Conservation (phyloP, 1,284 basidiomycete species). For the Leccinum solheimii region DNA sequence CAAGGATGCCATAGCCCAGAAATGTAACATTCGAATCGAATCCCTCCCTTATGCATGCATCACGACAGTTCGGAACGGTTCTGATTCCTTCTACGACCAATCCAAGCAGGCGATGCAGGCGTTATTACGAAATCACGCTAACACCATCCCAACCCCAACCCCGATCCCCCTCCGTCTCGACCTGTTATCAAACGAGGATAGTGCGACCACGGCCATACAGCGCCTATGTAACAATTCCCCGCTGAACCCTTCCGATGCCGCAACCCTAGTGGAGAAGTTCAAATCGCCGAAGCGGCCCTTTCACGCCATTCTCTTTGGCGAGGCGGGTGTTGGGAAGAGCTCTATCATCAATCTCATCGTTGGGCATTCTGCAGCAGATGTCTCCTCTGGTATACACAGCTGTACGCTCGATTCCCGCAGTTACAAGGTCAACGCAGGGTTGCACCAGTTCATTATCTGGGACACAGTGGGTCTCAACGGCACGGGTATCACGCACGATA, state of each 20-base stretch:
- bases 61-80: conserved; percentile 20
- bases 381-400: conserved; percentile 16
- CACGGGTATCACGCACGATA: conserved; percentile 2
- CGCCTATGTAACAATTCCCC: conserved; percentile 16
- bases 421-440: conserved; percentile 23
- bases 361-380: conserved; percentile 14
- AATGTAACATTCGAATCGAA: conserved; percentile 21
- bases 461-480: conserved; percentile 38
- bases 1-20: conserved; percentile 17
- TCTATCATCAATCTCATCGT: conserved; percentile 31
- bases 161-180: conserved; percentile 15
- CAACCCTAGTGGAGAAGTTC: conserved; percentile 19
- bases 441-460: conserved; percentile 33
- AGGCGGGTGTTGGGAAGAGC: conserved; percentile 32
- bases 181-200: conserved; percentile 9
- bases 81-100: conserved; percentile 5
- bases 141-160: conserved; percentile 1
- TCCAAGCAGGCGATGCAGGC: conserved; percentile 21
- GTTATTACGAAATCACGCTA: conserved; percentile 15
- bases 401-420: conserved; percentile 26
- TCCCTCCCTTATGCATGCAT: conserved; percentile 26
- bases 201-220: neutral
- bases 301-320: conserved; percentile 30
- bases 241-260: conserved; percentile 15
- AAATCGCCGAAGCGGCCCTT: conserved; percentile 16